These are phyloP conservation scores for Cucurbita moschata DNA, from an alignment of 306 rosid genomes.

Conservation along the genomic window DNA sequence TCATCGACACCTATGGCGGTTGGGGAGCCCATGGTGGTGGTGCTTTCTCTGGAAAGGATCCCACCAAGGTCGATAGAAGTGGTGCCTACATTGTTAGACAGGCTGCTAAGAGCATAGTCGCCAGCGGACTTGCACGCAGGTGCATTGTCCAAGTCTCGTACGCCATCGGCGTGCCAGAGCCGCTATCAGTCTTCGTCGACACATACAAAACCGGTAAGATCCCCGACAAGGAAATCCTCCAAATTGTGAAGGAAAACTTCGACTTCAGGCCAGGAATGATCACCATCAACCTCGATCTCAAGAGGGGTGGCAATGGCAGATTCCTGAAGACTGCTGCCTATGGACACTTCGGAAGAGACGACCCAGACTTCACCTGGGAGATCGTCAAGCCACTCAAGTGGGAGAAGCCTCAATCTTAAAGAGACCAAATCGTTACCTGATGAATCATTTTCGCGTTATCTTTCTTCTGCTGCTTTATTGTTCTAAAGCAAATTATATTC, in stretches of 20 bases:
- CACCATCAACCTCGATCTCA: slow-evolving; percentile 83
- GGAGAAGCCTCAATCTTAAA: slow-evolving; percentile 74
- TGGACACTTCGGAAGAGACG: slow-evolving; percentile 98
- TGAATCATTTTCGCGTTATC: slow-evolving; percentile 41
- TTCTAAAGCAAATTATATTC: slow-evolving; percentile 8
- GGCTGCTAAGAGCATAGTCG: slow-evolving; percentile 96
- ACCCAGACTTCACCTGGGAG: slow-evolving; percentile 97
- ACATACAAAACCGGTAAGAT: slow-evolving; percentile 81
- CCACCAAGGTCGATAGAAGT: slow-evolving; percentile 98
- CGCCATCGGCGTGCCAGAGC: slow-evolving; percentile 97
- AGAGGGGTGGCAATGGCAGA: slow-evolving; percentile 75
- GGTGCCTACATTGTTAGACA: slow-evolving; percentile 95
- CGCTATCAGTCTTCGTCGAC: slow-evolving; percentile 75
- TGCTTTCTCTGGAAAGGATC: slow-evolving; percentile 99
- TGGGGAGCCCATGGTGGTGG: slow-evolving; percentile 99
- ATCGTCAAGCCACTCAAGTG: slow-evolving; percentile 95
- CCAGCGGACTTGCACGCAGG: slow-evolving; percentile 89
- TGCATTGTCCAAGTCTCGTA: slow-evolving; percentile 88
- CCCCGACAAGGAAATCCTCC: slow-evolving; percentile 83
- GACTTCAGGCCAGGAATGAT: slow-evolving; percentile 99
- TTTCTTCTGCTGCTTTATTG: slow-evolving; percentile 12
- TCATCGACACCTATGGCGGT: slow-evolving; percentile 94
- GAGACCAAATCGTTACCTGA: slow-evolving; percentile 12
- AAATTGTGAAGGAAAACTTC: slow-evolving; percentile 79
- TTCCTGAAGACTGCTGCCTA: slow-evolving; percentile 97